phyloP scores from a whole-genome alignment of 345 rosid genomes.

The Kandelia obovata region DNA sequence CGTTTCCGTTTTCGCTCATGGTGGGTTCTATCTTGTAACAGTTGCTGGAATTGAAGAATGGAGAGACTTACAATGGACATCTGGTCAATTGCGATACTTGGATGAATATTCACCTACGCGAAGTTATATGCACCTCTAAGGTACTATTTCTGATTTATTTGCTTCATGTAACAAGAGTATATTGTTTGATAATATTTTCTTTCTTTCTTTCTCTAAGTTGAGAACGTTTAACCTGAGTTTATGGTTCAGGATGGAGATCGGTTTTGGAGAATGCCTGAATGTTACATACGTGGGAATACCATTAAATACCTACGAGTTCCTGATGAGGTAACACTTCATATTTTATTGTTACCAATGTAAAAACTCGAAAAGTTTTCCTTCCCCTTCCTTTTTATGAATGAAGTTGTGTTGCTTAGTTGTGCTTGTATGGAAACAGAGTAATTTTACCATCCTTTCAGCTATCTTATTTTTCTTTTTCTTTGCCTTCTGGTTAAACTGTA shows the following conservation, averaged over 20 bases:
- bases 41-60: slow-evolving; percentile 96
- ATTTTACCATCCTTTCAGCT: too few relatives aligned
- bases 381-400: neutral
- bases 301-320: slow-evolving; percentile 99
- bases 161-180: neutral
- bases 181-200: slow-evolving; percentile 3
- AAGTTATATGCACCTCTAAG: slow-evolving; percentile 98
- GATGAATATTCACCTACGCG: slow-evolving; percentile 99
- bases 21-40: slow-evolving; percentile 32
- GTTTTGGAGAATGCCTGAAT: slow-evolving; percentile 99
- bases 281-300: slow-evolving; percentile 98
- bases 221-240: slow-evolving; percentile 2
- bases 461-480: too few relatives aligned
- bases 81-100: slow-evolving; percentile 93
- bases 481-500: too few relatives aligned
- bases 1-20: neutral
- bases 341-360: neutral
- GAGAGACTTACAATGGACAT: slow-evolving; percentile 98
- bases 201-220: neutral
- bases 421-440: too few relatives aligned
- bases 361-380: neutral
- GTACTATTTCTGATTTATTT: slow-evolving; percentile 27
- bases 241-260: slow-evolving; percentile 86
- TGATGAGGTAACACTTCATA: slow-evolving; percentile 61
- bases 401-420: neutral